These are phyloP conservation scores for Pseudocercospora fuligena DNA, from an alignment of 2,329 filamentous ascomycete genomes.

Conservation along the genomic window DNA sequence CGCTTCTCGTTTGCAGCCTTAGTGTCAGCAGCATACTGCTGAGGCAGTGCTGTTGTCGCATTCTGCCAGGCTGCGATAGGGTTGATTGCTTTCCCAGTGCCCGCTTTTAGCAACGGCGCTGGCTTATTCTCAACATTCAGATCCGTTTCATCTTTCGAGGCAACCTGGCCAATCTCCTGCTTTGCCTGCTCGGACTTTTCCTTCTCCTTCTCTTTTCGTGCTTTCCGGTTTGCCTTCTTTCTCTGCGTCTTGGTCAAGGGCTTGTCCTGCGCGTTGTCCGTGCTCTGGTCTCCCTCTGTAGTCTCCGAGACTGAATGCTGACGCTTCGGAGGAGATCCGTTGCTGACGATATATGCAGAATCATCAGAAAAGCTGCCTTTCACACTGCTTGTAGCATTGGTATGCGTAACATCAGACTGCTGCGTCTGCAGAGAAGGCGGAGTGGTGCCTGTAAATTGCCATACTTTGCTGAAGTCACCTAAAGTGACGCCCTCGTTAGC, in stretches of 20 bases:
- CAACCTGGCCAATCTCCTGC: not conserved
- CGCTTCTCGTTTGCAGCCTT: conserved; percentile 10
- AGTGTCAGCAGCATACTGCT: conserved; percentile 7
- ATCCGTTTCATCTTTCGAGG: not conserved
- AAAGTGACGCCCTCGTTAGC: conserved; percentile 34
- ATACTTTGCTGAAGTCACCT: conserved; percentile 55
- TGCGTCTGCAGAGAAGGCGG: not conserved
- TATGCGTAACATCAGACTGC: not conserved
- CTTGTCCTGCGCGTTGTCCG: conserved; percentile 20
- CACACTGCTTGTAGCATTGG: not conserved
- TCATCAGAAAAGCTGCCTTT: not conserved
- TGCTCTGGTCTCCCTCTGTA: not conserved
- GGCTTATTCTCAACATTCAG: not conserved
- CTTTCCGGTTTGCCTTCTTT: conserved; percentile 43
- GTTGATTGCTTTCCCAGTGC: not conserved
- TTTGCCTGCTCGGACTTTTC: not conserved
- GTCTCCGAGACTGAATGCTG: not conserved
- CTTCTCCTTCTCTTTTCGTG: conserved; percentile 30
- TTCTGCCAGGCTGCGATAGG: conserved; percentile 7
- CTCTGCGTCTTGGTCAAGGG: conserved; percentile 43
- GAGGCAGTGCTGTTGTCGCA: not conserved
- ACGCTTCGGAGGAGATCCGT: not conserved
- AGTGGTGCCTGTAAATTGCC: conserved; percentile 48
- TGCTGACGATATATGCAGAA: not conserved
- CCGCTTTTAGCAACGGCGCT: not conserved